phyloP scores from a whole-genome alignment of 2,329 filamentous ascomycete species.

The Metarhizium sp. region DNA sequence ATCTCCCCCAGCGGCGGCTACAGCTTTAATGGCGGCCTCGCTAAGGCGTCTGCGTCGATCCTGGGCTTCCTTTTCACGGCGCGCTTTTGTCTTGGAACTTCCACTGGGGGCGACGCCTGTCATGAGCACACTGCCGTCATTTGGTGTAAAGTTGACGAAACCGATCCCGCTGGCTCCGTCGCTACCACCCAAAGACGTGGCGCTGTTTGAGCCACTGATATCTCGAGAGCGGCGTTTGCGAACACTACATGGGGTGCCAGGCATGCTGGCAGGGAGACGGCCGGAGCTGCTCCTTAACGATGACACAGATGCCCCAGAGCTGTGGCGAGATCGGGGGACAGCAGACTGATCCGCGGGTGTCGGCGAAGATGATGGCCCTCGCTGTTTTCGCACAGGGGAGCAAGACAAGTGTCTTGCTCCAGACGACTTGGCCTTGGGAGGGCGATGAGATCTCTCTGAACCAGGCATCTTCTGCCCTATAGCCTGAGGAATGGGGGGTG shows the following conservation, averaged over 20 bases:
- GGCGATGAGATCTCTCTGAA: conserved; percentile 31
- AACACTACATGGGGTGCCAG: conserved; percentile 29
- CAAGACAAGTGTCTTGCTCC: conserved; percentile 38
- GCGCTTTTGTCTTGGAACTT: conserved; percentile 87
- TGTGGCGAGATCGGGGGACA: conserved; percentile 24
- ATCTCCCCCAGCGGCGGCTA: conserved; percentile 63
- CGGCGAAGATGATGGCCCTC: conserved; percentile 30
- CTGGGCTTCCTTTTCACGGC: conserved; percentile 76
- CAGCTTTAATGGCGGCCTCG: conserved; percentile 59
- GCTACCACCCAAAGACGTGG: conserved; percentile 15
- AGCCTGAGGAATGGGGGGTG: conserved; percentile 15
- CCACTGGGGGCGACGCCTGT: conserved; percentile 87
- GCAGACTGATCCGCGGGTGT: conserved; percentile 21
- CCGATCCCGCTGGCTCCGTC: conserved; percentile 30
- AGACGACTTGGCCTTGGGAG: conserved; percentile 44
- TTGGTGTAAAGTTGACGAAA: conserved; percentile 87
- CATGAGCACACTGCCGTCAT: conserved; percentile 69
- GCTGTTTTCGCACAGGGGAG: conserved; percentile 32
- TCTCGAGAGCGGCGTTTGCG: conserved; percentile 30
- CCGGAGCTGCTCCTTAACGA: conserved; percentile 27
- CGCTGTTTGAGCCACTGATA: conserved; percentile 17
- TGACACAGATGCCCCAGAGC: conserved; percentile 27
- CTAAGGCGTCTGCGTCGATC: conserved; percentile 64
- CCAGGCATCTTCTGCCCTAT: conserved; percentile 8
- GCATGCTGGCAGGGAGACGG: conserved; percentile 22